phyloP scores from a whole-genome alignment of 257 asterid genomes.

The Solanum rostratum region DNA sequence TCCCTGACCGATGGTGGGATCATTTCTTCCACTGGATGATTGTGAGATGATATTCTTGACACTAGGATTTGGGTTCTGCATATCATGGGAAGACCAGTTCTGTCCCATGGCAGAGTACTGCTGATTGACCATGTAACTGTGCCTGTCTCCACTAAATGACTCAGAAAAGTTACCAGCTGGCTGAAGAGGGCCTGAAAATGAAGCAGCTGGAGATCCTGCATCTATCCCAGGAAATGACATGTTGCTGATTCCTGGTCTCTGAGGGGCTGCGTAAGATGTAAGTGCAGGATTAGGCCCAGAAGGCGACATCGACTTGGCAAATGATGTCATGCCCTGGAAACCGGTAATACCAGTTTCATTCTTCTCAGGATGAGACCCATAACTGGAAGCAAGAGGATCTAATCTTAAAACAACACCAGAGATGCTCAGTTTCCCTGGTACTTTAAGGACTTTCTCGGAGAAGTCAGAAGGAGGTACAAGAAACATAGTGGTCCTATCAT shows the following conservation, averaged over 20 bases:
- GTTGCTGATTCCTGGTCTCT: slow-evolving; percentile 14
- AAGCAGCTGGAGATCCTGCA: slow-evolving; percentile 13
- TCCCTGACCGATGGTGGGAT: slow-evolving; percentile 19
- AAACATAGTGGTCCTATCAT: slow-evolving; percentile 65
- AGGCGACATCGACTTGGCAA: slow-evolving; percentile 45
- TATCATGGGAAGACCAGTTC: slow-evolving; percentile 37
- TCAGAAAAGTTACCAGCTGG: slow-evolving; percentile 9
- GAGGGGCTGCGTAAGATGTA: slow-evolving; percentile 16
- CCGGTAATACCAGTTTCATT: slow-evolving; percentile 21
- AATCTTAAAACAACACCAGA: slow-evolving; percentile 72
- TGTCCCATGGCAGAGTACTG: slow-evolving; percentile 25
- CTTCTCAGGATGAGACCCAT: slow-evolving; percentile 28
- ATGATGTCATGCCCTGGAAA: slow-evolving; percentile 18
- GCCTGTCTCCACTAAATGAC: slow-evolving; percentile 15
- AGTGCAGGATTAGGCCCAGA: slow-evolving; percentile 34
- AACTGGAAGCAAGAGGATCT: slow-evolving; percentile 44
- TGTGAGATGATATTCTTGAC: slow-evolving; percentile 14
- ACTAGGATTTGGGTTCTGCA: slow-evolving; percentile 21
- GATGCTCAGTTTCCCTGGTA: slow-evolving; percentile 79
- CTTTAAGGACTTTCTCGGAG: slow-evolving; percentile 81
- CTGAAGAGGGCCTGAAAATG: slow-evolving; percentile 16
- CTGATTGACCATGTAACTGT: slow-evolving; percentile 25
- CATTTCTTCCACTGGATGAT: slow-evolving; percentile 5
- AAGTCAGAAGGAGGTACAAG: slow-evolving; percentile 96
- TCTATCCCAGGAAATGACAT: slow-evolving; percentile 10